These are phyloP conservation scores for Arthrobotrys conoides DNA, from an alignment of 2,329 filamentous ascomycete species.

Conservation along the genomic window DNA sequence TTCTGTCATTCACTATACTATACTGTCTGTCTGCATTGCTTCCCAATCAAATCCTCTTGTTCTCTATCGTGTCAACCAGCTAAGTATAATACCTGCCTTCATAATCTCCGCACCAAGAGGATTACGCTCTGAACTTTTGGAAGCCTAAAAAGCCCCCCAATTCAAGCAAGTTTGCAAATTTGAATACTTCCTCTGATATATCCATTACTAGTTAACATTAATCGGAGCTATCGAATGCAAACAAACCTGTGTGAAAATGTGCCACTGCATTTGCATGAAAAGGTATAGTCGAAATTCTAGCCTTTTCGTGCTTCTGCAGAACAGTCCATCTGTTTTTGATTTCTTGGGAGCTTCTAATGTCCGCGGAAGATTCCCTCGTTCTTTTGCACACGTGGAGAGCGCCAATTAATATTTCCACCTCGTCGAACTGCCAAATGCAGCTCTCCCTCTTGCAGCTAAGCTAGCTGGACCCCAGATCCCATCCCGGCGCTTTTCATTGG, in stretches of 20 bases:
- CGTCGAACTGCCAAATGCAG: slow-evolving; percentile 45
- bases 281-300: slow-evolving; percentile 1
- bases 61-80: slow-evolving; percentile 12
- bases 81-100: neutral
- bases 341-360: slow-evolving; percentile 38
- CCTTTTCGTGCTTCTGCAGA: neutral
- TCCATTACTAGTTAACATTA: neutral
- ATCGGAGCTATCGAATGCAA: slow-evolving; percentile 15
- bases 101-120: slow-evolving; percentile 31
- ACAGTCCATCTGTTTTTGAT: neutral
- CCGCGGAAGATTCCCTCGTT: slow-evolving; percentile 36
- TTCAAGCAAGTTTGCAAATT: slow-evolving; percentile 17
- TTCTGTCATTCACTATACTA: slow-evolving; percentile 2
- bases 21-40: neutral
- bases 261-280: slow-evolving; percentile 28
- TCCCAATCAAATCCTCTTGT: slow-evolving; percentile 28
- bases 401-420: slow-evolving; percentile 34
- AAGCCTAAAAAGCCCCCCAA: slow-evolving; percentile 15
- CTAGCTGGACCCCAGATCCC: neutral
- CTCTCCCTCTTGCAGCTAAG: slow-evolving; percentile 4
- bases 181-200: too few species aligned
- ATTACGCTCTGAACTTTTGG: slow-evolving; percentile 35
- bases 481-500: neutral
- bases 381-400: slow-evolving; percentile 34
- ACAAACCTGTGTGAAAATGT: slow-evolving; percentile 28